Percentiles rank a stretch among this genome's conserved stretches.
Conservation (phyloP, 2,329 filamentous ascomycete genomes). For the Neonectria hederae region DNA sequence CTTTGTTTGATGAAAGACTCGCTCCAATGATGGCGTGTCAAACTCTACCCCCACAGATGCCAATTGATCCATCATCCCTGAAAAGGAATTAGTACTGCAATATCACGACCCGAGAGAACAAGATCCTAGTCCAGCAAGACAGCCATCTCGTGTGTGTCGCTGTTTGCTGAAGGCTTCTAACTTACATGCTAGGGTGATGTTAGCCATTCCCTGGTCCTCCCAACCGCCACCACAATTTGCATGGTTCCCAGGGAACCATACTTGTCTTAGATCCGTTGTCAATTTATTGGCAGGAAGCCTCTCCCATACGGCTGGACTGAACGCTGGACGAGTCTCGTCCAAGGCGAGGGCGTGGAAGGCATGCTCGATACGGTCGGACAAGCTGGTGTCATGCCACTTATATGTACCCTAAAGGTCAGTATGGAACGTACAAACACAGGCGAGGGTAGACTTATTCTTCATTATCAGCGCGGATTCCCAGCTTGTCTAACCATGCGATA, state of each 20-base stretch:
- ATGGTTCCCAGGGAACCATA: constrained; percentile 78
- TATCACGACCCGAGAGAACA: not conserved
- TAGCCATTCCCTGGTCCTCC: constrained; percentile 58
- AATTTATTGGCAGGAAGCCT: constrained; percentile 49
- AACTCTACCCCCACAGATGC: constrained; percentile 62
- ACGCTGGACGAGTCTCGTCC: constrained; percentile 64
- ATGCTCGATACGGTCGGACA: constrained; percentile 63
- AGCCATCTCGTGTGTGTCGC: not conserved
- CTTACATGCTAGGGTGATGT: constrained; percentile 52
- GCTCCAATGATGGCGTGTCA: constrained; percentile 52
- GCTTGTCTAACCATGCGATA: constrained; percentile 55
- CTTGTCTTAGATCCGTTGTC: constrained; percentile 58
- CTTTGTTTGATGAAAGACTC: constrained; percentile 50
- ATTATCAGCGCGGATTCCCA: constrained; percentile 57
- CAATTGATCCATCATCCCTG: constrained; percentile 67
- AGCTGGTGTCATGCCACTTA: constrained; percentile 63
- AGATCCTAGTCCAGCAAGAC: not conserved
- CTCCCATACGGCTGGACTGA: constrained; percentile 66
- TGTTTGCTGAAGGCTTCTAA: not conserved
- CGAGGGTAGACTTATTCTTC: constrained; percentile 54
- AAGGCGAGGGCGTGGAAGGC: constrained; percentile 69
- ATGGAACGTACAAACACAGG: not conserved
- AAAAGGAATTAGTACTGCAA: not conserved
- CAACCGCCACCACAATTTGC: constrained; percentile 76
- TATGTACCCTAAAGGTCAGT: constrained; percentile 52